Conservation (phyloP, 495 filamentous ascomycete genomes). For the Xylaria acuta region DNA sequence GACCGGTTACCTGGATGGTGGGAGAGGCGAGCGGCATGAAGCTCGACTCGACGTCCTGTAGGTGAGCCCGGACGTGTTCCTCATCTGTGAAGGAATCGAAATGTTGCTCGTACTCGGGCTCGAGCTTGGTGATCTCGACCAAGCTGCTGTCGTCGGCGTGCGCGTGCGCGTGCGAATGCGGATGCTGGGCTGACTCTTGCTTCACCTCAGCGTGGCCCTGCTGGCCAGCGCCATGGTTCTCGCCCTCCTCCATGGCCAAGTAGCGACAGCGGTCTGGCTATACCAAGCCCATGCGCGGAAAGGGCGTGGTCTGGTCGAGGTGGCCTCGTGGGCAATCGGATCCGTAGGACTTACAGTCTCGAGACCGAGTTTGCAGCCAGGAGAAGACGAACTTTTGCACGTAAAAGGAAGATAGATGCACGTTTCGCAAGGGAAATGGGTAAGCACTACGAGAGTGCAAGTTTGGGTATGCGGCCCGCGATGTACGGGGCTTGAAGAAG, state of each 20-base stretch:
- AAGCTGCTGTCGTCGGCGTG: conserved; percentile 47
- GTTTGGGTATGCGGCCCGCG: neutral
- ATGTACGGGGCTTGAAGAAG: neutral
- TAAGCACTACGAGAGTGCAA: neutral
- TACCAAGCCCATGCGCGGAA: conserved; percentile 14
- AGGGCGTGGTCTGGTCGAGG: neutral
- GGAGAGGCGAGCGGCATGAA: conserved; percentile 68
- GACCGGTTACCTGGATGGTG: conserved; percentile 43
- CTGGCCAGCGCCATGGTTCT: conserved; percentile 27
- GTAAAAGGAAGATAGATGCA: neutral
- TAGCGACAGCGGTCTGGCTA: neutral
- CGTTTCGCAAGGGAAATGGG: neutral
- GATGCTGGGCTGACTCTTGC: neutral
- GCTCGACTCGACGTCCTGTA: conserved; percentile 89
- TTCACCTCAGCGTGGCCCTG: neutral
- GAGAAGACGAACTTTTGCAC: neutral
- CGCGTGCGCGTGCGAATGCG: neutral
- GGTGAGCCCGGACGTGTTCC: conserved; percentile 57
- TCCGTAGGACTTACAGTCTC: neutral
- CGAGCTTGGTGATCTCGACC: conserved; percentile 49
- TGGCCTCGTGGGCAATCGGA: neutral
- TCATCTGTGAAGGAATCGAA: conserved; percentile 54
- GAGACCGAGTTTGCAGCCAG: neutral
- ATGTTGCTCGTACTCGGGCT: conserved; percentile 41
- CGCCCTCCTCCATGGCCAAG: conserved; percentile 38